Base-by-base conservation (phyloP, 176 grass and related monocot genomes). In the Cenchrus purpureus region DNA sequence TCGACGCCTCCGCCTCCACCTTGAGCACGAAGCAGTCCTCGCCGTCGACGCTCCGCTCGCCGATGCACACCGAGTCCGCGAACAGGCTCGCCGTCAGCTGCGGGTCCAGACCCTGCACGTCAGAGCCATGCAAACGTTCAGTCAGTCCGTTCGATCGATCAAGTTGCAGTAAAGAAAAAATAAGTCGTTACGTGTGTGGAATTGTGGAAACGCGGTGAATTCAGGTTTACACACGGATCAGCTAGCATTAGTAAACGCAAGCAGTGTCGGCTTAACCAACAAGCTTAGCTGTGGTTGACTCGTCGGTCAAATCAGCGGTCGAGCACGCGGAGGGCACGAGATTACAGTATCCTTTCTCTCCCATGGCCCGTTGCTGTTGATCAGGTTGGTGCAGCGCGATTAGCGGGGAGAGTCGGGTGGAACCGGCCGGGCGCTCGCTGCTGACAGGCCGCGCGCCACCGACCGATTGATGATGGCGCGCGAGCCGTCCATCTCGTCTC, bases 21-120 rank as follows among this genome's bases (percentile, higher is more conserved):
- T 89, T 99, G 56, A 99, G 91, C 74, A 96, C 87, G 86, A 99
- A 99, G 86, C 97, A 99, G 53, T 94, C 97, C 85, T 94, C 90
- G 54, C 93, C 88, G 74, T 89, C 84, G 44, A 95, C 72, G 73
- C 60, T 73, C 70, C 89, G 91, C 83, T 98, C 97, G 0, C 97
- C 93, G 29, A 89, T 89, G 86, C 93, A 99, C 73, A 91, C 74
- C 58, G 97, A 91, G 81, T 96, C 87, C 56, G 93, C 78, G 86
- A 98, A 98, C 49, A 98, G 86, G 83, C 92, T 98, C 54, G 91
- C 97, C 48, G 97, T 94, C 72, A 93, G 77, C 91, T 90, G 86
- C 51, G 97, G 97, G 78, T 95, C 97, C 5, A 98, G 79, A 2
- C 93, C 93, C 97, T 95, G 95, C 74, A 80, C 8, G 56, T 58